Conservation (phyloP, 371 early-diverging fungal species). For the Gilbertella persicaria region DNA sequence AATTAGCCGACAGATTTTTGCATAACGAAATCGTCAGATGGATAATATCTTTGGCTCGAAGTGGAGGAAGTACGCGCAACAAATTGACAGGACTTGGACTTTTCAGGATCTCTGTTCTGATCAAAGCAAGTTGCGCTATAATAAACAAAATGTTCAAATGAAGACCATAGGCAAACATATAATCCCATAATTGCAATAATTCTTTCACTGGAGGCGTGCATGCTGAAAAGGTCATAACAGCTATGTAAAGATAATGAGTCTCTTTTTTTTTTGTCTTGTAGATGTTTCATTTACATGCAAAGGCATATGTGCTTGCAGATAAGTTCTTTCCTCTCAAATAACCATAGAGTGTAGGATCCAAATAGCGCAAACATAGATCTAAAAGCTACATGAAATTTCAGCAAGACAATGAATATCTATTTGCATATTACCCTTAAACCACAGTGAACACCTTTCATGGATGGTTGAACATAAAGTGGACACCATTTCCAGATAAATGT, state of each 20-base stretch:
- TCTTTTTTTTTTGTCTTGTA: not conserved
- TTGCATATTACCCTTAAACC: slow-evolving; percentile 70
- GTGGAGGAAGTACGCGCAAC: slow-evolving; percentile 76
- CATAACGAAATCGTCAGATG: slow-evolving; percentile 61
- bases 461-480: slow-evolving; percentile 91
- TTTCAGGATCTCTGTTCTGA: slow-evolving; percentile 72
- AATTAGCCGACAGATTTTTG: slow-evolving; percentile 62
- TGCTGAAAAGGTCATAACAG: slow-evolving; percentile 91
- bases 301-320: slow-evolving; percentile 82
- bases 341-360: slow-evolving; percentile 78
- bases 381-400: slow-evolving; percentile 60
- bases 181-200: slow-evolving; percentile 89
- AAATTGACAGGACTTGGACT: slow-evolving; percentile 76
- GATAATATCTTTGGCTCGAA: slow-evolving; percentile 74
- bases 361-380: slow-evolving; percentile 72
- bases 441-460: slow-evolving; percentile 89
- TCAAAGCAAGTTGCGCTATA: slow-evolving; percentile 78
- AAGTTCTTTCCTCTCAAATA: slow-evolving; percentile 75
- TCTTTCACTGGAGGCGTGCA: slow-evolving; percentile 87
- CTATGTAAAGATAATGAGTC: slow-evolving; percentile 36
- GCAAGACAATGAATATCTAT: not conserved
- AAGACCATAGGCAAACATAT: slow-evolving; percentile 85
- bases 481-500: slow-evolving; percentile 83
- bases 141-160: slow-evolving; percentile 91
- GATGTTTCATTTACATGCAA: slow-evolving; percentile 70